These are phyloP conservation scores for Chrysopogon serrulatus DNA, from an alignment of 176 grass and related monocot species.

Conservation along the genomic window DNA sequence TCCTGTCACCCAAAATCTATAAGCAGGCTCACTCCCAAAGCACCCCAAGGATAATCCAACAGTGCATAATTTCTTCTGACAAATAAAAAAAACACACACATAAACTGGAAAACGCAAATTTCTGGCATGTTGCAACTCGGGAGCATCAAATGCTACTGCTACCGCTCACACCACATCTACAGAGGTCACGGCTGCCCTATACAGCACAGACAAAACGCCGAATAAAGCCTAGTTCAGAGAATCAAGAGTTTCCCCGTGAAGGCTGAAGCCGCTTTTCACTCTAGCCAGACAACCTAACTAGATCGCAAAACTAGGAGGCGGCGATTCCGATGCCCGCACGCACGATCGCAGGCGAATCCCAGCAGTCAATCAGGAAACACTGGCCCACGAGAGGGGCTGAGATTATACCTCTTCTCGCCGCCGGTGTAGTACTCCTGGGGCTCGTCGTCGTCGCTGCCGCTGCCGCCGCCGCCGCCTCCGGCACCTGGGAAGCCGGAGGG, in stretches of 20 bases:
- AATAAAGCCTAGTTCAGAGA: background rate
- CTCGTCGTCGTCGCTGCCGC: slow-evolving; percentile 61
- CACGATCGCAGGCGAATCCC: slow-evolving; percentile 17
- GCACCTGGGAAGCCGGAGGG: slow-evolving; percentile 41
- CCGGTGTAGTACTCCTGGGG: slow-evolving; percentile 99
- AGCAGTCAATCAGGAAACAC: background rate
- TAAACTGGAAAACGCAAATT: background rate
- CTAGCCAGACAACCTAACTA: background rate
- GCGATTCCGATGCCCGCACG: slow-evolving; percentile 5
- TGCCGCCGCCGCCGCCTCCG: slow-evolving; percentile 17
- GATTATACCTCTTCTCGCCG: slow-evolving; percentile 82
- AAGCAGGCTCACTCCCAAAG: background rate
- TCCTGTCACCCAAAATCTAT: background rate
- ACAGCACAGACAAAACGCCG: background rate
- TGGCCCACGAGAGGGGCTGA: background rate
- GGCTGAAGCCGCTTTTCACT: background rate
- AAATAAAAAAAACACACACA: background rate
- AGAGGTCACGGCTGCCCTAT: background rate
- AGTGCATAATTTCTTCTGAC: background rate
- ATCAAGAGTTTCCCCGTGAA: background rate
- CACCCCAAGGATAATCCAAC: background rate
- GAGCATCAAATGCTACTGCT: background rate
- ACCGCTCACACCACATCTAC: background rate
- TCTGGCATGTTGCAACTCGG: background rate
- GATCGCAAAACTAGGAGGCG: background rate